Conservation (phyloP, 192 early-diverging fungal species). For the Backusella tuberculispora region DNA sequence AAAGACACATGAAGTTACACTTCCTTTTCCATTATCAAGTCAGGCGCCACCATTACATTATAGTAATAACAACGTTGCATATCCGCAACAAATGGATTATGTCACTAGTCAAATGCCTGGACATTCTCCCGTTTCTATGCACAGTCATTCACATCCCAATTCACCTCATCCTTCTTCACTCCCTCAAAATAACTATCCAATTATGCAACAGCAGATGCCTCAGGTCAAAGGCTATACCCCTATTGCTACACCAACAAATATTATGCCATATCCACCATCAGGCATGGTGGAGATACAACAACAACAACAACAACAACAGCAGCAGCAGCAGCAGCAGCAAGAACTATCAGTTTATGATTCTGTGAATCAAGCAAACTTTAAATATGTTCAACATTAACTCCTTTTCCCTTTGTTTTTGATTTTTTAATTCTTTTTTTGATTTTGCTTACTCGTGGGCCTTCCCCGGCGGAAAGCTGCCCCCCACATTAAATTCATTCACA, state of each 20-base stretch:
- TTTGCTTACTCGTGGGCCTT: too few relatives aligned
- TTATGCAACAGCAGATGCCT: background rate
- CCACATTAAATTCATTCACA: too few relatives aligned
- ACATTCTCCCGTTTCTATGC: background rate
- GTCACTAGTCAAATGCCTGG: background rate
- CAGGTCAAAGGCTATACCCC: conserved; percentile 8
- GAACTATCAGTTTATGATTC: background rate
- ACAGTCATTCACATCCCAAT: conserved; percentile 1
- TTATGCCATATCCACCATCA: conserved; percentile 14
- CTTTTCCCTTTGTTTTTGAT: too few relatives aligned
- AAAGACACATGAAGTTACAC: conserved; percentile 46
- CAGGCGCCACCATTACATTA: background rate
- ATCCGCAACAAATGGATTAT: conserved; percentile 15
- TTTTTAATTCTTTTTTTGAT: too few relatives aligned
- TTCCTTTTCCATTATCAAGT: background rate
- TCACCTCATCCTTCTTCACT: conserved; percentile 6
- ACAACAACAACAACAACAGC: conserved; percentile 14
- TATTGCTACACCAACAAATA: background rate
- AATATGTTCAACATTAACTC: background rate
- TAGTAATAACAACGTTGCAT: background rate
- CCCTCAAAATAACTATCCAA: background rate
- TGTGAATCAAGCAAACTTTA: conserved; percentile 12
- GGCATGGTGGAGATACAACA: conserved; percentile 23
- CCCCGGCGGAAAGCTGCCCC: too few relatives aligned
- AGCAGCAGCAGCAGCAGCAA: conserved; percentile 3